Conservation (phyloP, 257 asterid genomes). For the Nicotiana tomentosiformis region DNA sequence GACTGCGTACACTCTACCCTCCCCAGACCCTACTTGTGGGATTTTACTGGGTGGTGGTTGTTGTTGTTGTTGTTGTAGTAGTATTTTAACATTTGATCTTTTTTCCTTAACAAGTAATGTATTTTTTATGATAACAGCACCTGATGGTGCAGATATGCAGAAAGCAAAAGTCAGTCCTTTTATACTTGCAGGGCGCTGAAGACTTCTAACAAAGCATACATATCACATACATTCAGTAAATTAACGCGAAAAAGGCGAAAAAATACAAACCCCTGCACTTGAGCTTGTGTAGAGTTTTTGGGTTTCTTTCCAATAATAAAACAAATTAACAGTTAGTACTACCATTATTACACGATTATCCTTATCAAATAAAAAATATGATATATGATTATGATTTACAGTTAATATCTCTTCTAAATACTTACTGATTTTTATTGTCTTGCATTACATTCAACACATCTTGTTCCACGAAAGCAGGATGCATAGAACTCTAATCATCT, state of each 20-base stretch:
- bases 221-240: constrained; percentile 5
- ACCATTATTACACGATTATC: neutral
- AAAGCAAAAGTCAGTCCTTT: neutral
- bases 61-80: too few species aligned
- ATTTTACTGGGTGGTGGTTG: too few species aligned
- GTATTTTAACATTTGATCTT: too few species aligned
- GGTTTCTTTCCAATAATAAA: neutral
- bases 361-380: neutral
- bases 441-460: neutral
- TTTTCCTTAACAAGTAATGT: too few species aligned
- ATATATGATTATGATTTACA: neutral
- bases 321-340: neutral
- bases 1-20: too few species aligned
- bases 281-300: neutral
- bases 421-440: neutral
- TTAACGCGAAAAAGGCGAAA: neutral
- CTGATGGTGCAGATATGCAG: neutral
- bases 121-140: neutral
- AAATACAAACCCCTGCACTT: neutral
- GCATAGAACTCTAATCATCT: neutral
- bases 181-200: neutral
- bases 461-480: neutral
- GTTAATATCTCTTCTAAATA: neutral
- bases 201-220: neutral
- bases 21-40: too few species aligned